These are phyloP conservation scores for Odonthalia washingtoniensis DNA, from an alignment of 31 red algal genomes.

Conservation along the genomic window DNA sequence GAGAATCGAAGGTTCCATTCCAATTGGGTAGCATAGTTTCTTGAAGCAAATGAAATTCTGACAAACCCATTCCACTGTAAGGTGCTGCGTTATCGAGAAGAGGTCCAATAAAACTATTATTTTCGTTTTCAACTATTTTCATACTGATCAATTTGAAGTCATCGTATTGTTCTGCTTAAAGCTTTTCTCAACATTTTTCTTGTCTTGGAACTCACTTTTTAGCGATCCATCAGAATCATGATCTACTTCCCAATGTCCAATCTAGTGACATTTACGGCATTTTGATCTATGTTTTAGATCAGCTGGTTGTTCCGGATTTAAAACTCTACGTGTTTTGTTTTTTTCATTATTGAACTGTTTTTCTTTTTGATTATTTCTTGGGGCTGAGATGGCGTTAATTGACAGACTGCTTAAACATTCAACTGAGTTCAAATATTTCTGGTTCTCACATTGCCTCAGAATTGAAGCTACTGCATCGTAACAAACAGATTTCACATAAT, in stretches of 20 bases:
- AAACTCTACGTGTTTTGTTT: not conserved
- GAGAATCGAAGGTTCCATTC: constrained; percentile 1
- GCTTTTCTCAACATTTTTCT: not conserved
- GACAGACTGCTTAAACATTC: not conserved
- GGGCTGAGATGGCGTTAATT: not conserved
- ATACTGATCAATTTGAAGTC: not conserved
- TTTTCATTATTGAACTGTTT: not conserved
- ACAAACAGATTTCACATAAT: not conserved
- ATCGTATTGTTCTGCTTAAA: not conserved
- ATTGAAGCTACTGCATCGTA: not conserved
- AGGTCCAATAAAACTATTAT: not conserved
- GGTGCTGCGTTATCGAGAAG: not conserved
- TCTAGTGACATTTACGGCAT: not conserved
- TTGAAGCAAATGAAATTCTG: not conserved
- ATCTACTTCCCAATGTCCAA: constrained; percentile 1
- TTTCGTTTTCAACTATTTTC: not conserved
- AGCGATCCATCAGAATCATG: not conserved
- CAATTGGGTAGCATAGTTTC: not conserved
- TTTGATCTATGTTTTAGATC: not conserved
- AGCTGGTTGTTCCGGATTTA: not conserved
- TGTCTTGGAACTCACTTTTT: not conserved
- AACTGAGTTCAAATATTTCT: not conserved
- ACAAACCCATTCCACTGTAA: constrained; percentile 1
- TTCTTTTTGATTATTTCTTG: not conserved
- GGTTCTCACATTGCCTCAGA: not conserved